phyloP scores from a whole-genome alignment of 176 grass and related monocot species.

The Oryza nivara region DNA sequence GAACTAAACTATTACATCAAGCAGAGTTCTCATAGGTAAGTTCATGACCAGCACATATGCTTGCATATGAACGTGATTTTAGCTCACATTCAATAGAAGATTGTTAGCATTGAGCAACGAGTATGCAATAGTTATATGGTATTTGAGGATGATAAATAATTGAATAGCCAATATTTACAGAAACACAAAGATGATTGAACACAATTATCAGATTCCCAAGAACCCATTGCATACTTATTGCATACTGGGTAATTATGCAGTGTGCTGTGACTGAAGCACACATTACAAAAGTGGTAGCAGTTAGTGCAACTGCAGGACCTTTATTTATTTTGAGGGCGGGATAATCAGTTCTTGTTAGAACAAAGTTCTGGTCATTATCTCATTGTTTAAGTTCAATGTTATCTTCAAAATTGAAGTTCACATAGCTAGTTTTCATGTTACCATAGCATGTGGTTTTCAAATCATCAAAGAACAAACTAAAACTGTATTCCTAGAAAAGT shows the following conservation, averaged over 20 bases:
- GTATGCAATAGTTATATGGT: background rate
- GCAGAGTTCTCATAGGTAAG: background rate
- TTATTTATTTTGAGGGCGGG: background rate
- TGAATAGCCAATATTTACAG: background rate
- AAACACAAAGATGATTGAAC: background rate
- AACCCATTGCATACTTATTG: background rate
- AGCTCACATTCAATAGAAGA: background rate
- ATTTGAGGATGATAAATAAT: background rate
- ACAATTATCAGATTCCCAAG: background rate
- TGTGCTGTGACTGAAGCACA: background rate
- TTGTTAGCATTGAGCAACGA: background rate
- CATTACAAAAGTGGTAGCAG: background rate
- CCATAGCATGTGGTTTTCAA: background rate
- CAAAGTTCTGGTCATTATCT: background rate
- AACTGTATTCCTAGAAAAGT: background rate
- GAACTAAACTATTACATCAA: background rate
- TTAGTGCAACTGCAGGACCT: background rate
- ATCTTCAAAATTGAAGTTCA: background rate
- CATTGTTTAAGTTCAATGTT: background rate
- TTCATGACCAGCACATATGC: background rate
- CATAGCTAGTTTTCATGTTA: background rate
- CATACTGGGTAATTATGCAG: background rate
- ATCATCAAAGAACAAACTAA: background rate
- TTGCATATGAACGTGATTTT: background rate
- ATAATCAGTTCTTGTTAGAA: background rate